phyloP scores from a whole-genome alignment of 164 flowering plant genomes.

The Magnolia changhungtana region DNA sequence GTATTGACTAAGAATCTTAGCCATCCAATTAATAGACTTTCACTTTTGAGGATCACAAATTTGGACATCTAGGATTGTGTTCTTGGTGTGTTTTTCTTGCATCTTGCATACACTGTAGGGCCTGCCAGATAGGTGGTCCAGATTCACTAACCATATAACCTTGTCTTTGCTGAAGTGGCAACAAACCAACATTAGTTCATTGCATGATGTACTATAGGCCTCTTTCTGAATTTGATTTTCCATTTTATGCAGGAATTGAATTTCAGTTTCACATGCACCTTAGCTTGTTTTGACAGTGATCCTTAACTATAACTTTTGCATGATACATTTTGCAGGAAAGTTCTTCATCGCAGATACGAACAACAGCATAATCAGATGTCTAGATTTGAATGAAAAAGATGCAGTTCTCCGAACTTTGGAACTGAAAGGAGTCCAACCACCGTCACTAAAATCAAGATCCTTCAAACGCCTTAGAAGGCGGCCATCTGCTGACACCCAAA shows the following conservation, averaged over 20 bases:
- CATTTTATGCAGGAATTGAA: neutral
- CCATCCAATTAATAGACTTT: too few relatives aligned
- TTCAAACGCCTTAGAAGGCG: constrained; percentile 77
- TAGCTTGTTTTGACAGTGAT: neutral
- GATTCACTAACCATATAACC: neutral
- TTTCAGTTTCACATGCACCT: neutral
- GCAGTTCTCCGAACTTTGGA: constrained; percentile 64
- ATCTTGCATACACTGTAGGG: neutral
- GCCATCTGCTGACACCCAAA: constrained; percentile 49
- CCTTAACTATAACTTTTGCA: neutral
- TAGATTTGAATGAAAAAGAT: constrained; percentile 56
- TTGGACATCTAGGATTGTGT: neutral
- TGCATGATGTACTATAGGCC: neutral
- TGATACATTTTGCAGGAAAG: constrained; percentile 49
- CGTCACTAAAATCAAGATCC: constrained; percentile 58
- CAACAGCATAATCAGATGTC: constrained; percentile 69
- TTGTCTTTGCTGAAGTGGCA: neutral
- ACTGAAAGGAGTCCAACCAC: constrained; percentile 86
- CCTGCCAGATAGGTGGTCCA: too few relatives aligned
- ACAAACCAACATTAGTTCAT: neutral
- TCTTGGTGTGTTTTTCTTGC: neutral
- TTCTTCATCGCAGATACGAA: constrained; percentile 85
- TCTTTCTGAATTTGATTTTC: neutral
- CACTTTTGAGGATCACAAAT: too few relatives aligned
- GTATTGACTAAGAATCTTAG: too few relatives aligned